These are phyloP conservation scores for Arthroderma sp. DNA, from an alignment of 2,329 filamentous ascomycete species.

Conservation along the genomic window DNA sequence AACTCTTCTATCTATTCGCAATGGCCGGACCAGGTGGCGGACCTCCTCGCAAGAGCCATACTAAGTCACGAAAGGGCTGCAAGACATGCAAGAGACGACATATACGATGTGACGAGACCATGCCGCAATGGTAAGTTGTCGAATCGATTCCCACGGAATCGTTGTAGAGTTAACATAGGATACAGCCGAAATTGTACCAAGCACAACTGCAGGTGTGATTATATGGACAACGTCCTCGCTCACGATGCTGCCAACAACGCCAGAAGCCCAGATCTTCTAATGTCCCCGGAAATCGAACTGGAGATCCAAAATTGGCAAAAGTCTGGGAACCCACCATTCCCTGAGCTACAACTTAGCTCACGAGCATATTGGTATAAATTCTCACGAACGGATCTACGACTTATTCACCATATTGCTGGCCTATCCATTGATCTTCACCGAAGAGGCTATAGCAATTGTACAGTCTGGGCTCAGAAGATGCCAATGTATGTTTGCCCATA, in stretches of 20 bases:
- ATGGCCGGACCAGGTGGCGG: slow-evolving; percentile 95
- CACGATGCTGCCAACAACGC: slow-evolving; percentile 42
- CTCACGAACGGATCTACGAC: slow-evolving; percentile 64
- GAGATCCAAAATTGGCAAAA: slow-evolving; percentile 72
- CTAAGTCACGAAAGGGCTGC: slow-evolving; percentile 96
- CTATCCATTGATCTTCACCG: slow-evolving; percentile 72
- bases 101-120: slow-evolving; percentile 94
- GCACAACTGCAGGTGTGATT: slow-evolving; percentile 96
- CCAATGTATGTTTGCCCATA: slow-evolving; percentile 56
- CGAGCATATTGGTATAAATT: slow-evolving; percentile 61
- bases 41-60: slow-evolving; percentile 83
- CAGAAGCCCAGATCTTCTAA: slow-evolving; percentile 56
- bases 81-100: slow-evolving; percentile 96
- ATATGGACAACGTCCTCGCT: slow-evolving; percentile 65
- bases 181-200: slow-evolving; percentile 92
- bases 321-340: slow-evolving; percentile 76
- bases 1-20: slow-evolving; percentile 1
- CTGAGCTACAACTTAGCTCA: slow-evolving; percentile 64
- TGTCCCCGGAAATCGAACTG: slow-evolving; percentile 73
- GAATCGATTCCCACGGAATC: neutral
- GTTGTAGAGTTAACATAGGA: slow-evolving; percentile 9
- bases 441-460: slow-evolving; percentile 69
- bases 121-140: slow-evolving; percentile 74
- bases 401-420: slow-evolving; percentile 82
- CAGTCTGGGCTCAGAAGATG: slow-evolving; percentile 85